Evolutionary conservation across 352 stramenopile species (phyloP), one percentile per base, ranked within the genome.

Genomic region (Pythium periplocum): DNA sequence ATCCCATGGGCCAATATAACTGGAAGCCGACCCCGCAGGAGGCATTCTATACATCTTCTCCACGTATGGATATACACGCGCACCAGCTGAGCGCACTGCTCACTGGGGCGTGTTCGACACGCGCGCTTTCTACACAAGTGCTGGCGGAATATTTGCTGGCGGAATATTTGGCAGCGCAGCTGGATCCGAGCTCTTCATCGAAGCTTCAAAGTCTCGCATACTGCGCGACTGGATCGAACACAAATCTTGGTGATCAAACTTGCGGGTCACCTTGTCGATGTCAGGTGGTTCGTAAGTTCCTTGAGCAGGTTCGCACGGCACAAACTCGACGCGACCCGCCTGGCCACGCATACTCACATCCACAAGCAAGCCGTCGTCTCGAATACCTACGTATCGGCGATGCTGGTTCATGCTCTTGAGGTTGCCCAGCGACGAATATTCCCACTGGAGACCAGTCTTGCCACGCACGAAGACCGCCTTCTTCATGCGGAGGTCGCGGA

Each of bases 321-420:
- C 68, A 53, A 95, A 87, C 61, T 95, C 84, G 30, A 95, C 67
- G 37, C 84, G 79, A 31, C 63, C 66, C 5, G 84, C 84, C 45
- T 90, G 80, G n/a, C 83, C 83, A 12, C 84, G 78, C 78, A 93
- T 93, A 57, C 82, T 93, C 63, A 95, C 82, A 46, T 95, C 84
- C 31, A 93, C 53, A 30, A 95, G 57, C 35, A 92, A 59, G 32
- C 70, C 66, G 52, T 95, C 82, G 34, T 89, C 68, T 2, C 83
- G 78, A 41, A 79, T 69, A 33, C 82, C 84, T 26, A 95, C 78
- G 57, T 93, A 95, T 40, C 84, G 75, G 42, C 84, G 79, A 51
- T 95, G 84, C 65, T 95, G 84, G 68, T 92, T 94, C 83, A 94
- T 92, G 64, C 83, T 94, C 58, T 89, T 83, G 35, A 94, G 68